Evolutionary conservation across 164 flowering plant genomes (phyloP).

Genomic region (Kalanchoe fedtschenkoi): DNA sequence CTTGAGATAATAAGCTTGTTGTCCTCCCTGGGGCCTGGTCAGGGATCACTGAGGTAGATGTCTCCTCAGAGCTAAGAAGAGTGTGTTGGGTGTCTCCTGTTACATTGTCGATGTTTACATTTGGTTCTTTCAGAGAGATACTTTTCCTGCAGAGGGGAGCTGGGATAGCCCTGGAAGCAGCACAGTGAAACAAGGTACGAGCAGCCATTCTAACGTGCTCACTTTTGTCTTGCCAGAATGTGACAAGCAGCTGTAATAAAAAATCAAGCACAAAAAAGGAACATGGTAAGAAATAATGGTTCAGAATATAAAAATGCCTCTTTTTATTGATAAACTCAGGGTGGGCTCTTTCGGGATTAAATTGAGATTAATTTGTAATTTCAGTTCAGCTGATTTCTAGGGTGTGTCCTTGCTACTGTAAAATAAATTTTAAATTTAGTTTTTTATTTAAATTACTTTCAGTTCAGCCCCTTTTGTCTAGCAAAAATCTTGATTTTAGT

Average conservation of each 20-base stretch:
- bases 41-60: conserved; percentile 12
- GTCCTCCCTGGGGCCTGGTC: conserved; percentile 15
- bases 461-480: no score
- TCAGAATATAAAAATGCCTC: not conserved
- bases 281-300: not conserved
- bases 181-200: conserved; percentile 93
- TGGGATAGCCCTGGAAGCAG: conserved; percentile 95
- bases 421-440: no score
- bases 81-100: conserved; percentile 13
- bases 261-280: not conserved
- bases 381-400: no score
- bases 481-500: no score
- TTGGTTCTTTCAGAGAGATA: conserved; percentile 18
- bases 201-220: conserved; percentile 98
- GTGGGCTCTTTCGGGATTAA: no score
- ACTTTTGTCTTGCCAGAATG: conserved; percentile 93
- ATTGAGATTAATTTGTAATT: no score
- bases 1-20: conserved; percentile 19
- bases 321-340: not conserved
- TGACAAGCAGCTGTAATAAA: conserved; percentile 63
- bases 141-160: conserved; percentile 41
- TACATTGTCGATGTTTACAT: conserved; percentile 15
- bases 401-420: no score
- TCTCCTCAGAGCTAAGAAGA: conserved; percentile 11
- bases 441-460: no score